Evolutionary conservation across 768 basidiomycete genomes (phyloP).

Genomic region (Vishniacozyma victoriae): DNA sequence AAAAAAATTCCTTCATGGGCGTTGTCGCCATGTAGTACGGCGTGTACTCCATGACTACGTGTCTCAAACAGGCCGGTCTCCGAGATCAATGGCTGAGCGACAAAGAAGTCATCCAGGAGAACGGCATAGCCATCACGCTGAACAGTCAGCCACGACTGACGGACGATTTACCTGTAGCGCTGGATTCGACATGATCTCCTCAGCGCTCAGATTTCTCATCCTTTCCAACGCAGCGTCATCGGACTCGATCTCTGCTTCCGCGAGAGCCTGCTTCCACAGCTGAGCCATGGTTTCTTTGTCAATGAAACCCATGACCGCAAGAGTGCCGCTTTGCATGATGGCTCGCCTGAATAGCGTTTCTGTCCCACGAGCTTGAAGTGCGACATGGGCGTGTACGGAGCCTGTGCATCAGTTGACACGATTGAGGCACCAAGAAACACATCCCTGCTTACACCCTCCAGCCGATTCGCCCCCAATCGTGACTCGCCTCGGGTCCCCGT

Average conservation of each 20-base stretch:
- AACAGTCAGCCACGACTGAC: background rate
- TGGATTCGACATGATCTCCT: background rate
- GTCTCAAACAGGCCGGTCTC: background rate
- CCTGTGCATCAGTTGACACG: too few relatives aligned
- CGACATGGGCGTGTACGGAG: conserved; percentile 5
- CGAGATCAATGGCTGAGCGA: background rate
- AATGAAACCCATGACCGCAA: conserved; percentile 3
- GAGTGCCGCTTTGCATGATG: conserved; percentile 6
- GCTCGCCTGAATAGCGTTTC: conserved; percentile 1
- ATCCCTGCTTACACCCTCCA: conserved; percentile 9
- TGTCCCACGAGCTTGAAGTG: background rate
- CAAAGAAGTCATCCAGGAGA: conserved; percentile 3
- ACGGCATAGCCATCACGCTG: conserved; percentile 6
- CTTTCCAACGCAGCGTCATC: background rate
- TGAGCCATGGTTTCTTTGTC: background rate
- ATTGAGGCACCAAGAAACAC: too few relatives aligned
- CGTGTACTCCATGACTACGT: background rate
- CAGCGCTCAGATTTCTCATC: background rate
- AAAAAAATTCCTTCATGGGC: conserved; percentile 10
- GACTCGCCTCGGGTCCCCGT: conserved; percentile 25
- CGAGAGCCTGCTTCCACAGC: background rate
- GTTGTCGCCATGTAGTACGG: conserved; percentile 10
- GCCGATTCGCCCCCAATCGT: conserved; percentile 16
- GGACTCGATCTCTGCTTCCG: conserved; percentile 1
- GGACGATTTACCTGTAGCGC: too few relatives aligned